Evolutionary conservation across 331 rosid species (phyloP).

Genomic region (Quercus phellos): DNA sequence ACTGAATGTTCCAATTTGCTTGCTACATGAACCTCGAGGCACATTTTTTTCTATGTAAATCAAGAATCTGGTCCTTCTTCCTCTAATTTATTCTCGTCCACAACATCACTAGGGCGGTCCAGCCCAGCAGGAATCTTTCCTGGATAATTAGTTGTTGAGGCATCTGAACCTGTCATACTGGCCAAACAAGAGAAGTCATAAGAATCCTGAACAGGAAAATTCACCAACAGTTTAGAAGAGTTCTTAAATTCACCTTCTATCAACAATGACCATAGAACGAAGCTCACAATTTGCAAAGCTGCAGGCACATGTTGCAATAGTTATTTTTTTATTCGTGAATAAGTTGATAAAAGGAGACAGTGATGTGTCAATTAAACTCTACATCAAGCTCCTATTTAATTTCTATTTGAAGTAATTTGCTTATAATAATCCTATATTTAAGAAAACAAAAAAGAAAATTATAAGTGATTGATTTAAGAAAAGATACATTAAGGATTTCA

Average conservation of each 20-base stretch:
- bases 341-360: not conserved
- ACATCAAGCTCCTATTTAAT: not conserved
- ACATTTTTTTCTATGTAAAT: not conserved
- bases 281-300: constrained; percentile 91
- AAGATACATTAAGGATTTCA: too few relatives aligned
- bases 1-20: not conserved
- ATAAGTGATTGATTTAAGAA: too few relatives aligned
- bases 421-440: not conserved
- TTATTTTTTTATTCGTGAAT: not conserved
- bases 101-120: constrained; percentile 75
- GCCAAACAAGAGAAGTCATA: constrained; percentile 5
- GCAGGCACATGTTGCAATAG: constrained; percentile 26
- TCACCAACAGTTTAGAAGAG: not conserved
- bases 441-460: too few relatives aligned
- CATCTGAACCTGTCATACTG: constrained; percentile 69
- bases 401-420: not conserved
- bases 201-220: constrained; percentile 2
- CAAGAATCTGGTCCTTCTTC: constrained; percentile 13
- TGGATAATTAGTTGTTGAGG: constrained; percentile 60
- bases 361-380: not conserved
- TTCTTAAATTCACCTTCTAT: constrained; percentile 52
- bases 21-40: not conserved
- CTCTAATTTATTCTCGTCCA: constrained; percentile 39
- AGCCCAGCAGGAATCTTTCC: constrained; percentile 66
- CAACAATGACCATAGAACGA: constrained; percentile 74